Percentiles rank a stretch among this genome's conserved stretches.
Evolutionary conservation across 75 land plant genomes (phyloP).

Genomic region (Gnetum montanum): DNA sequence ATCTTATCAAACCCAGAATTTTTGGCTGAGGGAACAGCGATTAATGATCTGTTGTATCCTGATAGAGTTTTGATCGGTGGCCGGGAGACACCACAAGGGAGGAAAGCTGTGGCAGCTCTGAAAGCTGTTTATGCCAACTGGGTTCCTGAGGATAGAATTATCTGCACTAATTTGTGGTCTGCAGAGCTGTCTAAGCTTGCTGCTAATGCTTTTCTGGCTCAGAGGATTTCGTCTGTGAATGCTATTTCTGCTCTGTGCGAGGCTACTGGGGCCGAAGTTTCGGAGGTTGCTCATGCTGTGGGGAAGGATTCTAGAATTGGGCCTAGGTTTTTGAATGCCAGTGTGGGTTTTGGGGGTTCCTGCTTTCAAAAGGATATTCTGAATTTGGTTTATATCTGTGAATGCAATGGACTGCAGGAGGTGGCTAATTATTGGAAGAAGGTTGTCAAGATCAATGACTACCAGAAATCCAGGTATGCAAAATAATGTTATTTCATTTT

Average conservation of each 20-base stretch:
- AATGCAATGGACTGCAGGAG: constrained; percentile 84
- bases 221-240: constrained; percentile 82
- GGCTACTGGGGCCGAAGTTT: constrained; percentile 78
- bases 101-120: constrained; percentile 52
- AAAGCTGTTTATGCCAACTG: constrained; percentile 78
- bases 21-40: constrained; percentile 87
- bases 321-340: constrained; percentile 65
- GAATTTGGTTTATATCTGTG: constrained; percentile 87
- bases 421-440: constrained; percentile 90
- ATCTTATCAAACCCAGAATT: constrained; percentile 88
- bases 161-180: constrained; percentile 81
- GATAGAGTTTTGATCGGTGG: constrained; percentile 88
- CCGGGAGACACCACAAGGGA: constrained; percentile 71
- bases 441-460: constrained; percentile 83
- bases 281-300: constrained; percentile 69
- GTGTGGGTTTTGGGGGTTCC: constrained; percentile 89
- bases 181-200: constrained; percentile 95
- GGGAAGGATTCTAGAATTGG: constrained; percentile 84
- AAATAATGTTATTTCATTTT: too few species aligned
- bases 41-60: constrained; percentile 56
- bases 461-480: constrained; percentile 81
- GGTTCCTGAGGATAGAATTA: constrained; percentile 73
- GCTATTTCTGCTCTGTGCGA: constrained; percentile 94
- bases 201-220: constrained; percentile 87
- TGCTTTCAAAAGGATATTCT: constrained; percentile 93